These are phyloP conservation scores for Dimocarpus longan DNA, from an alignment of 345 rosid species.

Conservation along the genomic window DNA sequence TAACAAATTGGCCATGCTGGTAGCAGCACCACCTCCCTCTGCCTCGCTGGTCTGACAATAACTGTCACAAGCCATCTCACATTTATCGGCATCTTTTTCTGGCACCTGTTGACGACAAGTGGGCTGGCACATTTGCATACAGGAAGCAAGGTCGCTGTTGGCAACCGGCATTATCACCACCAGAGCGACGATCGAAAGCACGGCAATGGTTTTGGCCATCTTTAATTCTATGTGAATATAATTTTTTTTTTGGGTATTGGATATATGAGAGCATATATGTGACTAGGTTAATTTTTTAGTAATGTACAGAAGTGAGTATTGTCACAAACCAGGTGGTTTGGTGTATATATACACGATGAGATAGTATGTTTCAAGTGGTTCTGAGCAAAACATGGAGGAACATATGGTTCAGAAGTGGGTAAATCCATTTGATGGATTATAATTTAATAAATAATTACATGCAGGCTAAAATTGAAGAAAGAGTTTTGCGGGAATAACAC, in stretches of 20 bases:
- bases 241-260: not conserved
- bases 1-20: too few relatives aligned
- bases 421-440: not conserved
- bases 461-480: not conserved
- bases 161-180: not conserved
- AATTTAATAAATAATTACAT: too few relatives aligned
- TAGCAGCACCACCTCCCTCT: too few relatives aligned
- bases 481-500: not conserved
- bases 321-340: not conserved
- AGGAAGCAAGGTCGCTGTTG: too few relatives aligned
- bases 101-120: not conserved
- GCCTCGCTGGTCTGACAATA: not conserved
- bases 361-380: not conserved
- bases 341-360: not conserved
- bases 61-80: not conserved
- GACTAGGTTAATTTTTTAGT: not conserved
- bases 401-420: not conserved
- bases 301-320: not conserved
- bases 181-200: not conserved
- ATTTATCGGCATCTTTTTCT: not conserved
- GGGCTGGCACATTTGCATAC: not conserved
- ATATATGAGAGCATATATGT: not conserved
- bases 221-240: not conserved
- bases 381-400: constrained; percentile 9
- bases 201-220: not conserved